Base-by-base conservation (phyloP, 768 basidiomycete genomes). In the Nevesoporus exiguus region DNA sequence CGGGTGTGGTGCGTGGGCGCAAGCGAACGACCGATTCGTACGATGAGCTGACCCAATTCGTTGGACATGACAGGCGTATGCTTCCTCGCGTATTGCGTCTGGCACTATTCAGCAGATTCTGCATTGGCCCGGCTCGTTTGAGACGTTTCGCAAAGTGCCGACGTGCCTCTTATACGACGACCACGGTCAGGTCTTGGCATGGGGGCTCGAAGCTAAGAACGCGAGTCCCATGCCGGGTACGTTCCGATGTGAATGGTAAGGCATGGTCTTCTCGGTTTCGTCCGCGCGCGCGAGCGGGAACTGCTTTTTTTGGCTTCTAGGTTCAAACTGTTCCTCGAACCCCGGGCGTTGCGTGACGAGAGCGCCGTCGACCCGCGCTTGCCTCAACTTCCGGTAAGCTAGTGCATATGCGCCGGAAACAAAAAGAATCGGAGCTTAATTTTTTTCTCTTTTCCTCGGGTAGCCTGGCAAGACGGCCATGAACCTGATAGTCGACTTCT, bases 321-420 rank as follows among this genome's bases (percentile, higher is more conserved):
- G 85, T 95, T 93, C 77, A 94, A 94, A 65, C 74, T 94, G 48
- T 91, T 90, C 69, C 76, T 95, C 53, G 90, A 93, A 63, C 92
- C 93, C 3, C 81, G 80, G 49, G 89, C 83, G 0, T 75, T 93
- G 42, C 85, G 91, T 31, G 86, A 91, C 65, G 80, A 86, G 59
- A 77, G 77, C 25, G 67, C 80, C 2, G 67, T 90, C 29, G 90
- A 94, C 73, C 86, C 85, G 49, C 85, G 92, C 33, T 76, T 94
- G 19, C 92, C 93, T 31, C 75, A 78, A 5, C 71, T 93, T 10
- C 93, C 92, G 31, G 90, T 91, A 65, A 60, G 86, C 76, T 17
- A 22, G 50, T 51, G 49, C 52, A 7, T 24, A 19, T 34, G 1
- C 14, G n/a, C 1, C n/a, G 8, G n/a, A n/a, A n/a, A n/a, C 33